phyloP scores from a whole-genome alignment of 495 filamentous ascomycete species.

The Hypoxylon trugodes region DNA sequence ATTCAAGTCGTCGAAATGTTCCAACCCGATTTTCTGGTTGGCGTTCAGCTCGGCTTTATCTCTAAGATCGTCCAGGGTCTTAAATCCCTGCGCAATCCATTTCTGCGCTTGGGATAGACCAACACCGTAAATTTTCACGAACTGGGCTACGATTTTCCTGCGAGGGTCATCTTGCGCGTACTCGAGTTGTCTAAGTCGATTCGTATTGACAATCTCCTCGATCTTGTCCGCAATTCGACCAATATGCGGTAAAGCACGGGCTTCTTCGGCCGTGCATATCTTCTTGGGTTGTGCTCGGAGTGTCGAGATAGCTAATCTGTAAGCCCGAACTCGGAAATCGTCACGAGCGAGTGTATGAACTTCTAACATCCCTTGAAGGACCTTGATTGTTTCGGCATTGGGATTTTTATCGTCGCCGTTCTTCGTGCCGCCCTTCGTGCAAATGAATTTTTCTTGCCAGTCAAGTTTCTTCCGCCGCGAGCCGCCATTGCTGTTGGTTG shows the following conservation, averaged over 20 bases:
- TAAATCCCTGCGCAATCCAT: constrained; percentile 83
- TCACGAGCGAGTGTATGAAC: constrained; percentile 81
- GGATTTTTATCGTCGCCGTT: constrained; percentile 54
- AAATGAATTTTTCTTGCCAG: constrained; percentile 54
- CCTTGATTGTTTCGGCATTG: constrained; percentile 77
- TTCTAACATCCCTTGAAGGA: constrained; percentile 83
- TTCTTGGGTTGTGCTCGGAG: constrained; percentile 72
- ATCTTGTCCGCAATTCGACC: constrained; percentile 87
- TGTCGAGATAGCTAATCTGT: constrained; percentile 80
- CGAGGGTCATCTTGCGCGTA: constrained; percentile 68
- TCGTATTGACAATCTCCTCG: constrained; percentile 84
- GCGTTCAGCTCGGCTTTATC: constrained; percentile 70
- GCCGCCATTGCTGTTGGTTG: background rate
- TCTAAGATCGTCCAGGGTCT: constrained; percentile 75
- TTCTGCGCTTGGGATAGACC: constrained; percentile 73
- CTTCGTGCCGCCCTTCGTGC: constrained; percentile 52
- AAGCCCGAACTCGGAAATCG: constrained; percentile 80
- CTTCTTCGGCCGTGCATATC: constrained; percentile 74
- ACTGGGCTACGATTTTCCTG: constrained; percentile 69
- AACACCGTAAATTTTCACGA: constrained; percentile 82
- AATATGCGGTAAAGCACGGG: constrained; percentile 72
- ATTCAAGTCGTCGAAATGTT: constrained; percentile 83
- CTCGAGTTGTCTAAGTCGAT: constrained; percentile 77
- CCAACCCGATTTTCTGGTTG: constrained; percentile 81
- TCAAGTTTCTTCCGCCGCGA: background rate